Evolutionary conservation across 164 flowering plant species (phyloP).

Genomic region (Chimonanthus salicifolius): DNA sequence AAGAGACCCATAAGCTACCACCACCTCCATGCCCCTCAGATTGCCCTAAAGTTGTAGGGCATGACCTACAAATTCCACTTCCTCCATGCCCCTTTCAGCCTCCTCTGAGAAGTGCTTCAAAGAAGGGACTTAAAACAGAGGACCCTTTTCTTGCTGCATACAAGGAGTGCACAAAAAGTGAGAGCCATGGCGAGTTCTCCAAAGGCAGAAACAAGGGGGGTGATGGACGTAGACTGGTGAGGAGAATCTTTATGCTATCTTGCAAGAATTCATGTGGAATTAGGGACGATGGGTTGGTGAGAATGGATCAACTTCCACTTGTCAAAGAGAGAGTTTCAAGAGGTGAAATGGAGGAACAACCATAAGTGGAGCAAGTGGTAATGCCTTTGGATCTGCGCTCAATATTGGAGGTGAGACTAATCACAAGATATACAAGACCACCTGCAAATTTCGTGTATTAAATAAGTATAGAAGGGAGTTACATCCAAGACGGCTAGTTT

Average conservation of each 20-base stretch:
- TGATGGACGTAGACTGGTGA: slow-evolving; percentile 7
- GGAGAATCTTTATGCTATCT: slow-evolving; percentile 22
- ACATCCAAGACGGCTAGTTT: too few species aligned
- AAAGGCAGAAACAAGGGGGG: slow-evolving; percentile 4
- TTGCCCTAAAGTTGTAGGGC: slow-evolving; percentile 6
- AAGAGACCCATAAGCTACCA: slow-evolving; percentile 12
- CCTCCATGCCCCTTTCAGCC: slow-evolving; percentile 30
- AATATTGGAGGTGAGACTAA: too few species aligned
- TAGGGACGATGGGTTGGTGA: slow-evolving; percentile 40
- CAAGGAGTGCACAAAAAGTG: slow-evolving; percentile 40
- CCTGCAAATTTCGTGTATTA: too few species aligned
- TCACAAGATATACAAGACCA: too few species aligned
- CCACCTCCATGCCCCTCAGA: slow-evolving; percentile 16
- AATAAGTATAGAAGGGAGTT: too few species aligned
- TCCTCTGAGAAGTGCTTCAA: slow-evolving; percentile 17
- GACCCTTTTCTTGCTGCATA: slow-evolving; percentile 49
- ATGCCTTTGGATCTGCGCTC: too few species aligned
- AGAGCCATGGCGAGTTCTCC: background rate
- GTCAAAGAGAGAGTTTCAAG: background rate
- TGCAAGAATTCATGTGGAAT: slow-evolving; percentile 53
- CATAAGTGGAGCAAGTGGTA: background rate
- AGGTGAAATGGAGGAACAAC: background rate
- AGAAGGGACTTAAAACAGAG: slow-evolving; percentile 21
- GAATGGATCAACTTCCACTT: slow-evolving; percentile 25
- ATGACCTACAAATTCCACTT: slow-evolving; percentile 24